Evolutionary conservation across 1,284 basidiomycete species (phyloP).

Genomic region (Microstroma glucosiphilum): DNA sequence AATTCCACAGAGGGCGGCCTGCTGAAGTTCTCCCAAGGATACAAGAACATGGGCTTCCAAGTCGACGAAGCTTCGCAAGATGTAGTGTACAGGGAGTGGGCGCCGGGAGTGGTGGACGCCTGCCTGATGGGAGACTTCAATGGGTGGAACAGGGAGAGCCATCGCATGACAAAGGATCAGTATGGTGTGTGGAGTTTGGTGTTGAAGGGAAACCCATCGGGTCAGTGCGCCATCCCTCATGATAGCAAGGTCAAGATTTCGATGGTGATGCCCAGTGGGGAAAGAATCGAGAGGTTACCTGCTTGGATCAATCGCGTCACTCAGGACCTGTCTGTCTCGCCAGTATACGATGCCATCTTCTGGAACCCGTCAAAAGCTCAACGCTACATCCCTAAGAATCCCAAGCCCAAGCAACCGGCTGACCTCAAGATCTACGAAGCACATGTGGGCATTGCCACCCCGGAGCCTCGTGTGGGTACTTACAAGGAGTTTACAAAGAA

Average conservation of each 20-base stretch:
- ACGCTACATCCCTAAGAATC: slow-evolving; percentile 75
- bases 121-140: slow-evolving; percentile 93
- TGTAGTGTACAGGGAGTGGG: slow-evolving; percentile 89
- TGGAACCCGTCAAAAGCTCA: slow-evolving; percentile 81
- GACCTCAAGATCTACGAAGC: slow-evolving; percentile 85
- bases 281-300: slow-evolving; percentile 82
- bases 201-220: slow-evolving; percentile 55
- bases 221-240: slow-evolving; percentile 74
- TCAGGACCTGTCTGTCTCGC: slow-evolving; percentile 81
- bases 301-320: slow-evolving; percentile 92
- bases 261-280: slow-evolving; percentile 64
- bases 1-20: slow-evolving; percentile 58
- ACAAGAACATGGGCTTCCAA: slow-evolving; percentile 76
- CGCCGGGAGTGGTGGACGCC: slow-evolving; percentile 77
- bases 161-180: slow-evolving; percentile 78
- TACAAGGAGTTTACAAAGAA: slow-evolving; percentile 91
- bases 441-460: slow-evolving; percentile 91
- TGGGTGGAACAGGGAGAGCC: slow-evolving; percentile 68
- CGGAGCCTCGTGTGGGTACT: slow-evolving; percentile 78
- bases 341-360: slow-evolving; percentile 91
- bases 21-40: slow-evolving; percentile 79
- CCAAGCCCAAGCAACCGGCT: slow-evolving; percentile 65
- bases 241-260: slow-evolving; percentile 77
- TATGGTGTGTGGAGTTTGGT: slow-evolving; percentile 89
- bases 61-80: slow-evolving; percentile 62